Conservation (phyloP, 1,284 basidiomycete species). For the Heterobasidion occidentale region DNA sequence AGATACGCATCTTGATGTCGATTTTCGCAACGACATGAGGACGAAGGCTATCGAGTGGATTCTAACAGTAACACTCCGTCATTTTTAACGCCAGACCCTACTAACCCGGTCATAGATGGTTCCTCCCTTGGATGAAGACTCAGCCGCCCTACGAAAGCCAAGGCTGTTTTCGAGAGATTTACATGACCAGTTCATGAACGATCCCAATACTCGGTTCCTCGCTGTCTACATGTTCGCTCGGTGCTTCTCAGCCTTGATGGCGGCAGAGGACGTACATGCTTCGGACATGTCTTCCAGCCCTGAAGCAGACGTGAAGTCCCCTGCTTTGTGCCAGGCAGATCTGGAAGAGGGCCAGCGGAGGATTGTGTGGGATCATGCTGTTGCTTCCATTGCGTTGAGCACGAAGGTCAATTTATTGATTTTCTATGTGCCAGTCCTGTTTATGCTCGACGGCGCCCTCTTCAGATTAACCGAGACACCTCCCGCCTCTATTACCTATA, state of each 20-base stretch:
- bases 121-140: not conserved
- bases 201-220: conserved; percentile 11
- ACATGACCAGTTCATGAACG: conserved; percentile 8
- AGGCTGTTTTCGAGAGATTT: conserved; percentile 8
- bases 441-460: not conserved
- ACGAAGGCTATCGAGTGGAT: conserved; percentile 9
- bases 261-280: not conserved
- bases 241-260: conserved; percentile 2
- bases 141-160: not conserved
- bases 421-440: not conserved
- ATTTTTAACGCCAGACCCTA: too few relatives aligned
- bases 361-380: conserved; percentile 11
- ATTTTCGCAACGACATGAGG: too few relatives aligned
- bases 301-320: not conserved
- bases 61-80: conserved; percentile 4
- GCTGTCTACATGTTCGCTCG: conserved; percentile 9
- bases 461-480: conserved; percentile 14
- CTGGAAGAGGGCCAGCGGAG: conserved; percentile 1
- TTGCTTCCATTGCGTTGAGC: conserved; percentile 10
- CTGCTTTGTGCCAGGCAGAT: not conserved
- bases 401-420: conserved; percentile 9
- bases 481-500: conserved; percentile 13
- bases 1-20: too few relatives aligned
- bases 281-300: not conserved
- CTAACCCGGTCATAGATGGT: not conserved